phyloP scores from a whole-genome alignment of 306 rosid genomes.

The Neltuma alba region DNA sequence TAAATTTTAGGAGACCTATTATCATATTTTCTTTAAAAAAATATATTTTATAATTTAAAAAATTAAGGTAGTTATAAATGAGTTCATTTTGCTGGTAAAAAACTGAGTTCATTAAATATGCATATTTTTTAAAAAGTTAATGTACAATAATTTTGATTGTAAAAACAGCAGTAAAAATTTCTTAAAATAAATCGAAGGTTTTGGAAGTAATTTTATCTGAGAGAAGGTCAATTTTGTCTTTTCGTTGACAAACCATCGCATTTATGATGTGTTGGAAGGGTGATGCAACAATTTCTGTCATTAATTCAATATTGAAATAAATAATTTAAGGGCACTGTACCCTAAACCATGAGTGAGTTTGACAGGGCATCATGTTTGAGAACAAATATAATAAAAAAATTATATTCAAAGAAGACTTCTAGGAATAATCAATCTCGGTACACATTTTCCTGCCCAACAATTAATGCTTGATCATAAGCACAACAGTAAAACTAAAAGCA shows the following conservation, averaged over 20 bases:
- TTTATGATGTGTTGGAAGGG: conserved; percentile 22
- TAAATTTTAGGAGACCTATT: too few species aligned
- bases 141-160: too few species aligned
- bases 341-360: conserved; percentile 53
- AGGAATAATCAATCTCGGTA: conserved; percentile 65
- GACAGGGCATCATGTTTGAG: conserved; percentile 57
- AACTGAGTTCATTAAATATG: too few species aligned
- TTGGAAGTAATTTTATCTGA: not conserved
- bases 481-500: not conserved
- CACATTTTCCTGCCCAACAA: conserved; percentile 17
- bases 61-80: too few species aligned
- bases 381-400: not conserved
- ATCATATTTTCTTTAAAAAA: too few species aligned
- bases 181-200: too few species aligned
- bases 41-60: too few species aligned
- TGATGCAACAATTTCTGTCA: conserved; percentile 18
- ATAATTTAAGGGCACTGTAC: conserved; percentile 31
- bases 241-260: conserved; percentile 22
- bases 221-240: conserved; percentile 22
- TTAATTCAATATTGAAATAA: conserved; percentile 10
- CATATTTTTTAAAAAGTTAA: too few species aligned
- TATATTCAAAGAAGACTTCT: conserved; percentile 52
- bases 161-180: too few species aligned
- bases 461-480: not conserved
- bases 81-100: too few species aligned